phyloP scores from a whole-genome alignment of 106 monocot genomes.

The Dendrobium huoshanense region DNA sequence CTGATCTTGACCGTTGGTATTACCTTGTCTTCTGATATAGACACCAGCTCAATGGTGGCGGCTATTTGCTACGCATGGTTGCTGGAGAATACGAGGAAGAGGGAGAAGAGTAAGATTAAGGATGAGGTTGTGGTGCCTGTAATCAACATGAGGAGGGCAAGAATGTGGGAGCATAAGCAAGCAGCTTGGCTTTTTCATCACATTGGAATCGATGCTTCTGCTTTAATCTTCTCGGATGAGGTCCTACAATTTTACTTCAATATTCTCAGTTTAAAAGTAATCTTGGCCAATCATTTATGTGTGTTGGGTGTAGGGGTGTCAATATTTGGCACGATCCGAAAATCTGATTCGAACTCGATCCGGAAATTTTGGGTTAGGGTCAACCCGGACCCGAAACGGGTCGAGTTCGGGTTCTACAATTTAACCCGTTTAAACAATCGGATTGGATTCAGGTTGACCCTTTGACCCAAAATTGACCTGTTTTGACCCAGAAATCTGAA shows the following conservation, averaged over 20 bases:
- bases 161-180: slow-evolving; percentile 40
- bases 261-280: neutral
- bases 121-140: slow-evolving; percentile 31
- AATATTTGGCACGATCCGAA: too few relatives aligned
- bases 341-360: too few relatives aligned
- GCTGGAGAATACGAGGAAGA: slow-evolving; percentile 27
- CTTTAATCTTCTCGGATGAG: slow-evolving; percentile 52
- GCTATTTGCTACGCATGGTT: slow-evolving; percentile 57
- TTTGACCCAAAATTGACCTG: too few relatives aligned
- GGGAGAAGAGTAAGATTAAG: slow-evolving; percentile 2
- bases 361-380: too few relatives aligned
- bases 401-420: too few relatives aligned
- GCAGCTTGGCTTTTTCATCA: slow-evolving; percentile 54
- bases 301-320: neutral
- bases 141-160: slow-evolving; percentile 35
- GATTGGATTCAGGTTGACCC: too few relatives aligned
- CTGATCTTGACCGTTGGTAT: neutral
- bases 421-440: too few relatives aligned
- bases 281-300: neutral
- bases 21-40: slow-evolving; percentile 8
- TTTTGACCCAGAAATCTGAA: too few relatives aligned
- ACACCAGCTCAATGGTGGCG: slow-evolving; percentile 44
- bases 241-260: slow-evolving; percentile 10
- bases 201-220: slow-evolving; percentile 48
- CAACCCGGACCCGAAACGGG: too few relatives aligned